Percentiles rank a stretch among this genome's conserved stretches.
Conservation (phyloP, 2,329 filamentous ascomycete species). For the Sphaerostilbella broomeana region DNA sequence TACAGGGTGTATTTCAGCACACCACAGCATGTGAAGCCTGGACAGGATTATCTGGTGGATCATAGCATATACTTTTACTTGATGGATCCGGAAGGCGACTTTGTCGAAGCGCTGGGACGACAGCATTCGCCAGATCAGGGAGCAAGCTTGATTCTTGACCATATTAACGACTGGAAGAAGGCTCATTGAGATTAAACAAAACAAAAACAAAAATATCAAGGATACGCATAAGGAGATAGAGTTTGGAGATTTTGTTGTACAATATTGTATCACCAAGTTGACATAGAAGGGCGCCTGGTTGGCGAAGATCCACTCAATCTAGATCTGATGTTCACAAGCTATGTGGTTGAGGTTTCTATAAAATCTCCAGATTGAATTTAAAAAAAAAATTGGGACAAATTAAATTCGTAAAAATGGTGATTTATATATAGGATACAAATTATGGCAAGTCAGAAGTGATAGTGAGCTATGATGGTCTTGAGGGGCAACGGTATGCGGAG, state of each 20-base stretch:
- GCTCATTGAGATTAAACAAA: conserved; percentile 2
- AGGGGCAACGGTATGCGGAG: too few relatives aligned
- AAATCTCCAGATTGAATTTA: too few relatives aligned
- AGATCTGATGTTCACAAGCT: conserved; percentile 3
- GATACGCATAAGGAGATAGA: too few relatives aligned
- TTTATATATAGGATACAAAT: too few relatives aligned
- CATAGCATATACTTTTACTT: conserved; percentile 99
- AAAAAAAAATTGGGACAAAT: too few relatives aligned
- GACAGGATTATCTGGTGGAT: conserved; percentile 95
- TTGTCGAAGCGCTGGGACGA: conserved; percentile 91
- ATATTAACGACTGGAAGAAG: conserved; percentile 59
- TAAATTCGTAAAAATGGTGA: too few relatives aligned
- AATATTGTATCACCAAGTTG: conserved; percentile 13
- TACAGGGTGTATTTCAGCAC: conserved; percentile 98
- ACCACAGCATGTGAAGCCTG: conserved; percentile 77
- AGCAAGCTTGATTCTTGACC: conserved; percentile 74
- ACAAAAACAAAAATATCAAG: too few relatives aligned
- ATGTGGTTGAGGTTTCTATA: too few relatives aligned
- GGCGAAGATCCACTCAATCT: conserved; percentile 16
- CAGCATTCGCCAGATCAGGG: conserved; percentile 88
- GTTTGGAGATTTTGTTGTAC: conserved; percentile 8
- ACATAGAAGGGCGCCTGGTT: conserved; percentile 4
- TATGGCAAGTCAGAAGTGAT: too few relatives aligned
- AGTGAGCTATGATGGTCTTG: too few relatives aligned
- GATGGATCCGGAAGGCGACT: conserved; percentile 98